These are phyloP conservation scores for Volvox africanus DNA, from an alignment of 139 green algal species.

Conservation along the genomic window DNA sequence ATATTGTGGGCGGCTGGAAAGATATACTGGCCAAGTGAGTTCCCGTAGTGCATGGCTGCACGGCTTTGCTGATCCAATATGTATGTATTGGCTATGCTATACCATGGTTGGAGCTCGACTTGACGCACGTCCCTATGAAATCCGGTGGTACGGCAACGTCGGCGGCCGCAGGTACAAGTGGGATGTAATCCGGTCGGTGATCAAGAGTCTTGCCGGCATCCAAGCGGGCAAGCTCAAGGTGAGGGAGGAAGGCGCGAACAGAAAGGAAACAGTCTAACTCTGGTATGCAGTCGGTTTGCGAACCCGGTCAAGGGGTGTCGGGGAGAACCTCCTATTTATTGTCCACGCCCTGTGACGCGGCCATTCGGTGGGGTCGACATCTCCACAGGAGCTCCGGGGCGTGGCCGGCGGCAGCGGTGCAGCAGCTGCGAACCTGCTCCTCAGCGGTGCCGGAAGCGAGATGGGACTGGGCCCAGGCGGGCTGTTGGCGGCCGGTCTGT, in stretches of 20 bases:
- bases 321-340: too few relatives aligned
- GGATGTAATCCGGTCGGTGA: slow-evolving; percentile 75
- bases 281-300: too few relatives aligned
- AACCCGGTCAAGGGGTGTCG: too few relatives aligned
- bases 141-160: neutral
- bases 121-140: neutral
- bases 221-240: slow-evolving; percentile 82
- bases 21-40: slow-evolving; percentile 75
- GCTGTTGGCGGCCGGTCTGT: neutral
- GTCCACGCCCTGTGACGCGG: too few relatives aligned
- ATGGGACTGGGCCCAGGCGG: neutral
- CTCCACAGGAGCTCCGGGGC: slow-evolving; percentile 8
- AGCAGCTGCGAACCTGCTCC: neutral
- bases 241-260: neutral
- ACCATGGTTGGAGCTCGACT: neutral
- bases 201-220: slow-evolving; percentile 77
- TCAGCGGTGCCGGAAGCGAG: neutral
- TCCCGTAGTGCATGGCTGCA: neutral
- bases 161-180: slow-evolving; percentile 77
- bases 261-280: too few relatives aligned
- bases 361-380: too few relatives aligned
- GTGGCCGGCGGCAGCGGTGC: neutral
- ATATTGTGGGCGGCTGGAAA: slow-evolving; percentile 79
- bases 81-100: neutral
- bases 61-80: neutral